A percentile compares a stretch with the other conserved stretches of the same genome.
Conservation (phyloP, 129 eudicot genomes). For the Lactuca sativa region DNA sequence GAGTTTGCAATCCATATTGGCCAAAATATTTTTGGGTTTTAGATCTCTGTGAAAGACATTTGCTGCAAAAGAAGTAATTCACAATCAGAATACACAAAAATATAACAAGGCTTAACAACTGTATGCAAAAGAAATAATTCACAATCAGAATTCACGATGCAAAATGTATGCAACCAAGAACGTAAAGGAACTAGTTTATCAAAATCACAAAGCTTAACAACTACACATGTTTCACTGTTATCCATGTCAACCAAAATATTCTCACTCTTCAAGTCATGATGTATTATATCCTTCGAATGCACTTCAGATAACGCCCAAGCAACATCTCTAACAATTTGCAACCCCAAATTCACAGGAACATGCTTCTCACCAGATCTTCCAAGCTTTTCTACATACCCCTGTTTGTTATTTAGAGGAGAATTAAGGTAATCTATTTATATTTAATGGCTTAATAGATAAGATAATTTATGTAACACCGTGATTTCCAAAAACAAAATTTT, state of each 20-base stretch:
- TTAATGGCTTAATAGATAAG: too few relatives aligned
- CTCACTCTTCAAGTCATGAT: slow-evolving; percentile 95
- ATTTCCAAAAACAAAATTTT: too few relatives aligned
- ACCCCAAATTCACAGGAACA: slow-evolving; percentile 45
- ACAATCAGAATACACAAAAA: too few relatives aligned
- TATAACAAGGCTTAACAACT: too few relatives aligned
- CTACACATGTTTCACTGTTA: slow-evolving; percentile 48
- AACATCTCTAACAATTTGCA: slow-evolving; percentile 68
- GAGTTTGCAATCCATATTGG: too few relatives aligned
- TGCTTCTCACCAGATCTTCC: slow-evolving; percentile 65
- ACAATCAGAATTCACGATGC: too few relatives aligned
- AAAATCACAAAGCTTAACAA: slow-evolving; percentile 85
- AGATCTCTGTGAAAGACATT: too few relatives aligned
- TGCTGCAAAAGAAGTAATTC: too few relatives aligned
- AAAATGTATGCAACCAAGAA: slow-evolving; percentile 74
- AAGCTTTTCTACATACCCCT: slow-evolving; percentile 61
- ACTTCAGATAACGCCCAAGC: slow-evolving; percentile 75
- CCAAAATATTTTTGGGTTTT: too few relatives aligned
- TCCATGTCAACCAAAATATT: slow-evolving; percentile 67
- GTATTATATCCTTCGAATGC: slow-evolving; percentile 81
- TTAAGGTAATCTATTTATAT: too few relatives aligned
- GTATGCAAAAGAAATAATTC: too few relatives aligned
- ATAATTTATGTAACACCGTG: too few relatives aligned
- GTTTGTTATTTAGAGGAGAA: slow-evolving; percentile 43
- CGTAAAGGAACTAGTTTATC: slow-evolving; percentile 88